These are phyloP conservation scores for Pseudocercospora macadamiae DNA, from an alignment of 2,329 filamentous ascomycete species.

Conservation along the genomic window DNA sequence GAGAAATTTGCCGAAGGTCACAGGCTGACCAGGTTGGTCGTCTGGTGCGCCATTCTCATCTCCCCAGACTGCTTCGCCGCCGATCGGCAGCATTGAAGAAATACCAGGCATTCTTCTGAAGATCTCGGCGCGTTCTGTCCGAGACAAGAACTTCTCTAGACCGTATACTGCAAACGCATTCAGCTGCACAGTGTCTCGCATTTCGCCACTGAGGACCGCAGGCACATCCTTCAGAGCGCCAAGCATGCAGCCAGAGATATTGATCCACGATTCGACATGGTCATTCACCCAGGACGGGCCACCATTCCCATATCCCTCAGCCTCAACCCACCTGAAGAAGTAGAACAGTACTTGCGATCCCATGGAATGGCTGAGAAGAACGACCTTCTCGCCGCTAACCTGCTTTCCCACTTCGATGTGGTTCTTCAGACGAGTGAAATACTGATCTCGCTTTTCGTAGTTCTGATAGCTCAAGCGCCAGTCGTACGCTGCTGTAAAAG, in stretches of 20 bases:
- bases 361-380: constrained; percentile 94
- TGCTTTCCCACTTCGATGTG: constrained; percentile 83
- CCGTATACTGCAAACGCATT: constrained; percentile 97
- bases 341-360: constrained; percentile 92
- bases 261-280: constrained; percentile 94
- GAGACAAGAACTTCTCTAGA: constrained; percentile 90
- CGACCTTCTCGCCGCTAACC: constrained; percentile 77
- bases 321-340: constrained; percentile 81
- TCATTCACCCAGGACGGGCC: constrained; percentile 88
- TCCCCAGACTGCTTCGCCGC: constrained; percentile 93
- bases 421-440: constrained; percentile 86
- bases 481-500: constrained; percentile 75
- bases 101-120: constrained; percentile 97
- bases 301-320: constrained; percentile 74
- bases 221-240: constrained; percentile 89
- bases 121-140: constrained; percentile 86
- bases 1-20: constrained; percentile 78
- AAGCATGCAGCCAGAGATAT: constrained; percentile 97
- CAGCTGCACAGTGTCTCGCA: constrained; percentile 96
- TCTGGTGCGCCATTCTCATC: constrained; percentile 86
- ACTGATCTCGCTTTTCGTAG: constrained; percentile 86
- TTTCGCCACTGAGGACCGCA: constrained; percentile 90
- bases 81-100: constrained; percentile 93
- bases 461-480: constrained; percentile 92
- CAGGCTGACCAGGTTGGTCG: constrained; percentile 71